Percentiles rank a stretch among this genome's conserved stretches.
These are phyloP conservation scores for Suillus hirtellus DNA, from an alignment of 768 basidiomycete species.

Conservation along the genomic window DNA sequence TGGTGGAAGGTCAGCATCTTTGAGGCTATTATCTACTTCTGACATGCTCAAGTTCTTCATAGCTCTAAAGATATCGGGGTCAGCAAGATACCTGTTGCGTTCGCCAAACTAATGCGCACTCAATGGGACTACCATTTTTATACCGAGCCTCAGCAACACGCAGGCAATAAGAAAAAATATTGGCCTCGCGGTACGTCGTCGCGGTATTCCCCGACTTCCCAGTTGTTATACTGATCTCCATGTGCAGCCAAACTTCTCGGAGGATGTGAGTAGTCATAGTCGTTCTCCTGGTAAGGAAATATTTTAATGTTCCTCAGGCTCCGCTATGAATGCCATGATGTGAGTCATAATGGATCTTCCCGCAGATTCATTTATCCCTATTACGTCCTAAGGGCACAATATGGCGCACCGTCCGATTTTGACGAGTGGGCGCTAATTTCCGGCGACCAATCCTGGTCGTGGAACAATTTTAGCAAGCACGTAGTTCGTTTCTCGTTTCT, in stretches of 20 bases:
- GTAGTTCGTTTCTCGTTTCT: conserved; percentile 7
- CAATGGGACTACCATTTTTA: conserved; percentile 53
- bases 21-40: not conserved
- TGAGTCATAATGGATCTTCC: conserved; percentile 14
- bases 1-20: conserved; percentile 46
- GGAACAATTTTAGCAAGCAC: conserved; percentile 54
- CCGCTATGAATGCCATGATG: conserved; percentile 65
- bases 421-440: conserved; percentile 61
- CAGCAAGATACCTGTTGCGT: conserved; percentile 48
- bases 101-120: conserved; percentile 40
- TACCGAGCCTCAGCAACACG: conserved; percentile 57
- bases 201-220: not conserved
- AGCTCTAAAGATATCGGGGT: conserved; percentile 46
- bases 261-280: conserved; percentile 52
- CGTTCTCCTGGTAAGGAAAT: conserved; percentile 3
- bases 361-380: conserved; percentile 12
- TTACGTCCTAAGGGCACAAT: conserved; percentile 43
- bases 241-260: conserved; percentile 63
- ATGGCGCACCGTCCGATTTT: conserved; percentile 66
- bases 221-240: conserved; percentile 1
- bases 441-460: conserved; percentile 56
- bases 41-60: not conserved
- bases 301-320: conserved; percentile 38
- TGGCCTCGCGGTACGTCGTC: conserved; percentile 63
- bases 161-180: conserved; percentile 46